phyloP scores from a whole-genome alignment of 2,329 filamentous ascomycete genomes.

The Neofusicoccum cordaticola region DNA sequence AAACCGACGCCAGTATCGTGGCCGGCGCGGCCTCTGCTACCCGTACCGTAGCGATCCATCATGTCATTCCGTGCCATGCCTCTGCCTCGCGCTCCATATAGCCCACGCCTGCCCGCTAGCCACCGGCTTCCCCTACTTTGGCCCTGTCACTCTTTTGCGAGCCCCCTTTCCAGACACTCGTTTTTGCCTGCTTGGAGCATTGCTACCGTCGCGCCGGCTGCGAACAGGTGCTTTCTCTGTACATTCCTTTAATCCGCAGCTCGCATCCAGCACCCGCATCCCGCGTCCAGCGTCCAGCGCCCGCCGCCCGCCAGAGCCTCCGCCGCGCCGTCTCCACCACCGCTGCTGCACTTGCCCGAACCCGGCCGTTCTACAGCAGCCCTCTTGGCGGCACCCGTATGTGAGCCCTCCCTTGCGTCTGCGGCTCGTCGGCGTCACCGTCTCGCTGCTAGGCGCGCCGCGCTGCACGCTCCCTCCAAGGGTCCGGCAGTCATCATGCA shows the following conservation, averaged over 20 bases:
- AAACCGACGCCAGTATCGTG: constrained; percentile 4
- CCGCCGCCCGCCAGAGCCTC: no score
- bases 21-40: not conserved
- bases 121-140: constrained; percentile 15
- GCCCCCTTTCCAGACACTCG: not conserved
- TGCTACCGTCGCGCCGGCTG: constrained; percentile 13
- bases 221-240: constrained; percentile 14
- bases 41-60: not conserved
- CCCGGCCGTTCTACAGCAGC: not conserved
- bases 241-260: constrained; percentile 15
- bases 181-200: constrained; percentile 7
- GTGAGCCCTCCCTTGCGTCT: constrained; percentile 26
- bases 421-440: constrained; percentile 10
- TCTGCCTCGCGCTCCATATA: constrained; percentile 4
- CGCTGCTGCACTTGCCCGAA: no score
- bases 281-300: no score
- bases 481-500: constrained; percentile 16
- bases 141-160: constrained; percentile 17
- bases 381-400: constrained; percentile 68
- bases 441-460: constrained; percentile 15
- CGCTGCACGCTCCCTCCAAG: constrained; percentile 25
- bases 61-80: not conserved
- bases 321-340: no score
- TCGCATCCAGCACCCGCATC: no score
- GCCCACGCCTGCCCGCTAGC: not conserved